Evolutionary conservation across 805 yeast species (phyloP).

Genomic region (Tetrapisispora arboricola): DNA sequence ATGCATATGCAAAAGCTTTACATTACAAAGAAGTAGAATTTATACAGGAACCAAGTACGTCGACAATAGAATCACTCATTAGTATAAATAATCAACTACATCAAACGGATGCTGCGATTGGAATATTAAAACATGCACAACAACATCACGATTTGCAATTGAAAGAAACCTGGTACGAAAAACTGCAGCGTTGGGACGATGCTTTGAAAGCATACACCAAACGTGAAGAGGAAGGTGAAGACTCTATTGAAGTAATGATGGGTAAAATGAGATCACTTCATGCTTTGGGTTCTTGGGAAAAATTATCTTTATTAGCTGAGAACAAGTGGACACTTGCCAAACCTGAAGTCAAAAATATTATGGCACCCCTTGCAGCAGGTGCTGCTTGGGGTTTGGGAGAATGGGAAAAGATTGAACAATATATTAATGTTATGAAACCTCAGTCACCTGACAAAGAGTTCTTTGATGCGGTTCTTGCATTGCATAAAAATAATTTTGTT

Average conservation of each 20-base stretch:
- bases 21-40: conserved; percentile 94
- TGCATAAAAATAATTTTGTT: conserved; percentile 78
- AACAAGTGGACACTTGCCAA: conserved; percentile 74
- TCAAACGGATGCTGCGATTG: conserved; percentile 96
- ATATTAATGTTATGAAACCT: conserved; percentile 77
- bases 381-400: conserved; percentile 98
- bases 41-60: conserved; percentile 83
- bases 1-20: conserved; percentile 94
- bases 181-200: conserved; percentile 95
- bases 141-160: conserved; percentile 81
- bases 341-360: conserved; percentile 63
- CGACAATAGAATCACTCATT: conserved; percentile 85
- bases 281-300: conserved; percentile 99
- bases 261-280: conserved; percentile 97
- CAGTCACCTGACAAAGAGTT: conserved; percentile 94
- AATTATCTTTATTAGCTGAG: conserved; percentile 72
- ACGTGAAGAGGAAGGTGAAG: conserved; percentile 46
- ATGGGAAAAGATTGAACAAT: conserved; percentile 93
- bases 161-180: conserved; percentile 97
- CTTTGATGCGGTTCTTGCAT: conserved; percentile 78
- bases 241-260: conserved; percentile 80
- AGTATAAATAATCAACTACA: conserved; percentile 89
- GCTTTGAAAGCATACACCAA: conserved; percentile 84
- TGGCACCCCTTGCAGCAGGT: conserved; percentile 97
- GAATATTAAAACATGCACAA: conserved; percentile 89